These are phyloP conservation scores for Septoria linicola DNA, from an alignment of 2,329 filamentous ascomycete genomes.

Conservation along the genomic window DNA sequence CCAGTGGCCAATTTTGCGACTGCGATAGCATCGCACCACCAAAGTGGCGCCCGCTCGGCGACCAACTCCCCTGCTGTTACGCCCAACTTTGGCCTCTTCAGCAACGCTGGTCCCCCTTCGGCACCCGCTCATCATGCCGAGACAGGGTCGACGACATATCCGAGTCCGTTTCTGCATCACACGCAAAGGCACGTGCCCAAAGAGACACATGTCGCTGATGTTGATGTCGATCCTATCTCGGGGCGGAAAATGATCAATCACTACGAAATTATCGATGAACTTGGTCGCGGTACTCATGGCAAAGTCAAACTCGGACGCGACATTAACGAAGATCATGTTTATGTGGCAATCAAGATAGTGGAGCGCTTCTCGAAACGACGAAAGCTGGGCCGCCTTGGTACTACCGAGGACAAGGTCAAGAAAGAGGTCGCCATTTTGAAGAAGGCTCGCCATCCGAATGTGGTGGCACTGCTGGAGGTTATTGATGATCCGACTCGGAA, in stretches of 20 bases:
- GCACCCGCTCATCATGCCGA: slow-evolving; percentile 35
- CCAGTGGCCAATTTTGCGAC: slow-evolving; percentile 33
- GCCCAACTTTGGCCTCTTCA: slow-evolving; percentile 47
- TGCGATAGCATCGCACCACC: slow-evolving; percentile 41
- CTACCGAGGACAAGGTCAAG: slow-evolving; percentile 79
- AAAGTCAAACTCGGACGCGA: slow-evolving; percentile 95
- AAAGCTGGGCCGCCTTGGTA: slow-evolving; percentile 74
- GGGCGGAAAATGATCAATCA: slow-evolving; percentile 97
- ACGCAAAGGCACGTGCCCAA: slow-evolving; percentile 52
- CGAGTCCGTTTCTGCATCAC: slow-evolving; percentile 52
- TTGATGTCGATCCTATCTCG: slow-evolving; percentile 83
- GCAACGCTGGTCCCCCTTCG: slow-evolving; percentile 31
- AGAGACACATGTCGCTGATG: slow-evolving; percentile 80
- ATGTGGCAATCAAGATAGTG: slow-evolving; percentile 98
- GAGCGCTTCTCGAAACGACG: slow-evolving; percentile 91
- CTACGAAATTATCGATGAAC: slow-evolving; percentile 94
- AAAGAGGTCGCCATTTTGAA: slow-evolving; percentile 97
- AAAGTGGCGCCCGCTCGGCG: slow-evolving; percentile 2
- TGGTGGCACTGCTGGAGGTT: slow-evolving; percentile 91
- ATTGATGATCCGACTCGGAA: slow-evolving; percentile 95
- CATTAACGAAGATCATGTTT: slow-evolving; percentile 62
- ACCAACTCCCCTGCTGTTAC: slow-evolving; percentile 50
- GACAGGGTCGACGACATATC: slow-evolving; percentile 44
- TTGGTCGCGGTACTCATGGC: slow-evolving; percentile 91
- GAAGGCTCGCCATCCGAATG: slow-evolving; percentile 96